A percentile compares a stretch with the other conserved stretches of the same genome.
phyloP scores from a whole-genome alignment of 129 eudicot species.

The Helichrysum umbraculigerum region DNA sequence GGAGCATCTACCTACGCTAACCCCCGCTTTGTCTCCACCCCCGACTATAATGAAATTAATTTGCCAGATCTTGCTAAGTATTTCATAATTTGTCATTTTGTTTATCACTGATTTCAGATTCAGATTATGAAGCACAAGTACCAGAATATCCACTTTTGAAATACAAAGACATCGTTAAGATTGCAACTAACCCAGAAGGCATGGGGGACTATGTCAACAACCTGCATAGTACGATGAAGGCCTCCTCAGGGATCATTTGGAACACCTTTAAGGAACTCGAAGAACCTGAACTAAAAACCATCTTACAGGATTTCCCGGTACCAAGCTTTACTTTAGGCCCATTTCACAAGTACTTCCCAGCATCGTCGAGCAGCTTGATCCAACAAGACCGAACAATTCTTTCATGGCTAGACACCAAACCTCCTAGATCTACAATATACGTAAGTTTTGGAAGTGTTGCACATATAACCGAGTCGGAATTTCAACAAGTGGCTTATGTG shows the following conservation, averaged over 20 bases:
- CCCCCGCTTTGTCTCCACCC: too few relatives aligned
- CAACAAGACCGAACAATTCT: slow-evolving; percentile 39
- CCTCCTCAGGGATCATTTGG: slow-evolving; percentile 48
- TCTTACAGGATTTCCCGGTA: slow-evolving; percentile 22
- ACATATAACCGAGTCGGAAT: slow-evolving; percentile 26
- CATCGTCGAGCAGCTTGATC: slow-evolving; percentile 36
- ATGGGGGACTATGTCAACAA: neutral
- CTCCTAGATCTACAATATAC: slow-evolving; percentile 45
- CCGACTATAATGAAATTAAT: too few relatives aligned
- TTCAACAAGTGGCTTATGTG: slow-evolving; percentile 51
- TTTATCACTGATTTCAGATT: slow-evolving; percentile 19
- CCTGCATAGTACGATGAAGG: slow-evolving; percentile 31
- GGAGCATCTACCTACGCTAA: too few relatives aligned
- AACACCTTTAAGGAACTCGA: slow-evolving; percentile 54
- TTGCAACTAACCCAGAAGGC: slow-evolving; percentile 22
- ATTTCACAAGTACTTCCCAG: slow-evolving; percentile 37
- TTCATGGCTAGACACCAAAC: slow-evolving; percentile 47
- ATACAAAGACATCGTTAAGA: slow-evolving; percentile 37
- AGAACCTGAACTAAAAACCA: slow-evolving; percentile 20
- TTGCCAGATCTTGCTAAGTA: too few relatives aligned
- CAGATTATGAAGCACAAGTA: slow-evolving; percentile 26
- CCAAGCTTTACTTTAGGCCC: slow-evolving; percentile 54
- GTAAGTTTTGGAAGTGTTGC: slow-evolving; percentile 68
- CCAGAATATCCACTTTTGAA: slow-evolving; percentile 37
- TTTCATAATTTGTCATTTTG: neutral